Evolutionary conservation across 192 early-diverging fungal genomes (phyloP).

Genomic region (Backusella australiensis): DNA sequence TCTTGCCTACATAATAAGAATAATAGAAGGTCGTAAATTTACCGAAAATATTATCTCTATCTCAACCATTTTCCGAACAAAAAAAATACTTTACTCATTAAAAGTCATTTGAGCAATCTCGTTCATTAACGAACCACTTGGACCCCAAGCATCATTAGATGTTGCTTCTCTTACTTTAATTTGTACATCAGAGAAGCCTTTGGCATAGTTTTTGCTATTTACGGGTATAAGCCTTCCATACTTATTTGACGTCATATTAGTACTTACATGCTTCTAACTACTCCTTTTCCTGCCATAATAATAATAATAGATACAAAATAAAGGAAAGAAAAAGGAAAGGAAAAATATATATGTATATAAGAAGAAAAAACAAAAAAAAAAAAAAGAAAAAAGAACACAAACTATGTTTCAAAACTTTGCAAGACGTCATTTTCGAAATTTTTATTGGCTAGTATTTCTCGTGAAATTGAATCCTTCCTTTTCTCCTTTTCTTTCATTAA

Average conservation of each 20-base stretch:
- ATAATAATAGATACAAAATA: conserved; percentile 8
- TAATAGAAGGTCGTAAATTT: conserved; percentile 7
- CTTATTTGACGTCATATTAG: conserved; percentile 38
- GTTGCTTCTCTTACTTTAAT: conserved; percentile 87
- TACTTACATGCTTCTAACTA: conserved; percentile 34
- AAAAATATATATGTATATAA: background rate
- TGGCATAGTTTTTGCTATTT: conserved; percentile 82
- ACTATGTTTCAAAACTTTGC: background rate
- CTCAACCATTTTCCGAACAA: background rate
- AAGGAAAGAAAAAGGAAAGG: conserved; percentile 2
- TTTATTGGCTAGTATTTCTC: background rate
- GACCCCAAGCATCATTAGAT: conserved; percentile 76
- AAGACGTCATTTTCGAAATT: conserved; percentile 1
- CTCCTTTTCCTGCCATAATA: conserved; percentile 27
- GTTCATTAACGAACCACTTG: conserved; percentile 73
- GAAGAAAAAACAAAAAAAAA: too few relatives aligned
- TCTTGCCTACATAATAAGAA: conserved; percentile 53
- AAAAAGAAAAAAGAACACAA: background rate
- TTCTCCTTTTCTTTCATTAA: background rate
- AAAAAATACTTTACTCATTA: conserved; percentile 64
- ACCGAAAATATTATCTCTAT: background rate
- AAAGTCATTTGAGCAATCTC: conserved; percentile 84
- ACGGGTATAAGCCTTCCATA: background rate
- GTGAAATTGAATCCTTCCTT: background rate
- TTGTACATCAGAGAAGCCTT: conserved; percentile 91